These are phyloP conservation scores for Agrocybe pediades DNA, from an alignment of 768 basidiomycete genomes.

Conservation along the genomic window DNA sequence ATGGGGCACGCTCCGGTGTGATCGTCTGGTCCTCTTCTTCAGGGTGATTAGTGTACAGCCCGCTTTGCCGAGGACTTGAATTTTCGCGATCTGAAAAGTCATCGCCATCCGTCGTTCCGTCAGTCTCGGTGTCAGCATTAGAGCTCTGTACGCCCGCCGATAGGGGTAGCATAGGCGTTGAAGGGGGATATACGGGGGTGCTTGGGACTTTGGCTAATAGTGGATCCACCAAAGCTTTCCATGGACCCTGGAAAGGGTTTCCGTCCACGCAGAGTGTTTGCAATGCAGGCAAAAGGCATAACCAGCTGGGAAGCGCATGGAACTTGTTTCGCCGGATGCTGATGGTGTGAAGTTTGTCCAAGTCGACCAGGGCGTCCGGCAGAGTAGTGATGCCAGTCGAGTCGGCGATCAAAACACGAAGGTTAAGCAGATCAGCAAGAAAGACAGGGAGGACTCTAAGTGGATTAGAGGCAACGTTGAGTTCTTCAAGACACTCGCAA, in stretches of 20 bases:
- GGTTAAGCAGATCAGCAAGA: constrained; percentile 70
- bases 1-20: constrained; percentile 59
- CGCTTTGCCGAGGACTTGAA: constrained; percentile 37
- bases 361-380: constrained; percentile 69
- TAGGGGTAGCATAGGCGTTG: constrained; percentile 60
- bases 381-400: constrained; percentile 79
- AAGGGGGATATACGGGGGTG: constrained; percentile 65
- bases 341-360: constrained; percentile 85
- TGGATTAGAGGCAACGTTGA: constrained; percentile 91
- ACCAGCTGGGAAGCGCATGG: constrained; percentile 90
- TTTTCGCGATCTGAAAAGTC: constrained; percentile 61
- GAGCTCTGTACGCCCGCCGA: constrained; percentile 45
- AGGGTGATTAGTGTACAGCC: constrained; percentile 27
- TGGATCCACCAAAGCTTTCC: constrained; percentile 88
- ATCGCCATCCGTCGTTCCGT: constrained; percentile 49
- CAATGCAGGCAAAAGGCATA: constrained; percentile 82
- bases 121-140: constrained; percentile 42
- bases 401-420: constrained; percentile 93
- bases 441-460: constrained; percentile 91
- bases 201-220: constrained; percentile 65
- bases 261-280: constrained; percentile 92
- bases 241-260: constrained; percentile 94
- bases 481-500: constrained; percentile 85
- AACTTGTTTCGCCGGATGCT: constrained; percentile 90
- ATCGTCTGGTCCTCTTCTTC: constrained; percentile 79